Evolutionary conservation across 768 basidiomycete species (phyloP).

Genomic region (Suillus clintonianus): DNA sequence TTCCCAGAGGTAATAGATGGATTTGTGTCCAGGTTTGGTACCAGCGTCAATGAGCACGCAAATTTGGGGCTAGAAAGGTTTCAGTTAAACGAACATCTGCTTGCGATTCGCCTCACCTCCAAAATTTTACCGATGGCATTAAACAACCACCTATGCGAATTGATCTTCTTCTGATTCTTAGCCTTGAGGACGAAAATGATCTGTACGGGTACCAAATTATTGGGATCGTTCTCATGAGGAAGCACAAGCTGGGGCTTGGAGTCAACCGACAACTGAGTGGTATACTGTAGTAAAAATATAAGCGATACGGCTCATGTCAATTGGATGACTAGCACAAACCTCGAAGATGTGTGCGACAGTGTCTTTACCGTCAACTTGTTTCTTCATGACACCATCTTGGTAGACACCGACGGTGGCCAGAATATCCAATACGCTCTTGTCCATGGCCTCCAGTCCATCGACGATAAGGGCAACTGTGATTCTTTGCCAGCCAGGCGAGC

Average conservation of each 20-base stretch:
- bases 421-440: slow-evolving; percentile 90
- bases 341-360: slow-evolving; percentile 96
- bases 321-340: slow-evolving; percentile 40
- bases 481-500: slow-evolving; percentile 85
- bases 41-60: slow-evolving; percentile 94
- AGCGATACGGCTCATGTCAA: slow-evolving; percentile 3
- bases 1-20: slow-evolving; percentile 94
- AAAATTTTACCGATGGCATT: slow-evolving; percentile 87
- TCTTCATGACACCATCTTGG: slow-evolving; percentile 95
- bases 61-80: slow-evolving; percentile 69
- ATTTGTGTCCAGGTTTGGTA: slow-evolving; percentile 95
- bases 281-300: slow-evolving; percentile 61
- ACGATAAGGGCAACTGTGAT: slow-evolving; percentile 89
- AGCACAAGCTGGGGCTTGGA: slow-evolving; percentile 87
- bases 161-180: slow-evolving; percentile 95
- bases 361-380: slow-evolving; percentile 84
- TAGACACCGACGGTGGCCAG: slow-evolving; percentile 90
- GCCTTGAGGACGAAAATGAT: slow-evolving; percentile 91
- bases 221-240: slow-evolving; percentile 85
- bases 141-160: slow-evolving; percentile 94
- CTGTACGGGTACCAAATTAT: slow-evolving; percentile 91
- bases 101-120: slow-evolving; percentile 46
- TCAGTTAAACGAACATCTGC: not conserved
- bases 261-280: slow-evolving; percentile 93
- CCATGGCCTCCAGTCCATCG: slow-evolving; percentile 93